These are phyloP conservation scores for Stentor coeruleus DNA, from an alignment of 73 alveolate genomes.

Conservation along the genomic window DNA sequence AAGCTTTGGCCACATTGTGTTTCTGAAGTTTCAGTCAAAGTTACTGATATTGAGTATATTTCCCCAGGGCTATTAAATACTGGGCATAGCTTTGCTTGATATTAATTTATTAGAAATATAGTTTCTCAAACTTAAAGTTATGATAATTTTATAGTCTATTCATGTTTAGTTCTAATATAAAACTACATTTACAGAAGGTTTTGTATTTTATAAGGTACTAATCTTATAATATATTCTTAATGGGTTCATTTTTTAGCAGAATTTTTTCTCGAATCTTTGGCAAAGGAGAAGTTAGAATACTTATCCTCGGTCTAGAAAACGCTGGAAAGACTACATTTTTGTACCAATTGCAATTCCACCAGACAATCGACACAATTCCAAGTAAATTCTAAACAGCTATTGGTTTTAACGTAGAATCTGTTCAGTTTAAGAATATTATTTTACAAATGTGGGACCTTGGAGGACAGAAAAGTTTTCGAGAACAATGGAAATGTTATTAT, in stretches of 20 bases:
- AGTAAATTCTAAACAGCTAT: conserved; percentile 44
- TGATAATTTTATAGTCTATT: no score
- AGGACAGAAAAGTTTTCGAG: conserved; percentile 87
- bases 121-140: no score
- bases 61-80: no score
- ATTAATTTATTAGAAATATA: no score
- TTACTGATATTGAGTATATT: no score
- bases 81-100: no score
- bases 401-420: conserved; percentile 89
- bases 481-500: no score
- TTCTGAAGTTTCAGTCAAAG: no score
- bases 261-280: conserved; percentile 33
- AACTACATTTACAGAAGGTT: no score
- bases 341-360: conserved; percentile 51
- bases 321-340: conserved; percentile 30
- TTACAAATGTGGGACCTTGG: conserved; percentile 89
- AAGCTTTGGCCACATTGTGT: conserved; percentile 1
- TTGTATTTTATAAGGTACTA: no score
- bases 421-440: conserved; percentile 58
- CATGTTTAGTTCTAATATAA: no score
- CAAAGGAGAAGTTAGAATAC: background rate
- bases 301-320: conserved; percentile 13
- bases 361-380: background rate
- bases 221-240: no score
- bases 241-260: conserved; percentile 50